A percentile compares a stretch with the other conserved stretches of the same genome.
phyloP scores from a whole-genome alignment of 176 grass and related monocot genomes.

The Rhipidocladum racemiflorum region DNA sequence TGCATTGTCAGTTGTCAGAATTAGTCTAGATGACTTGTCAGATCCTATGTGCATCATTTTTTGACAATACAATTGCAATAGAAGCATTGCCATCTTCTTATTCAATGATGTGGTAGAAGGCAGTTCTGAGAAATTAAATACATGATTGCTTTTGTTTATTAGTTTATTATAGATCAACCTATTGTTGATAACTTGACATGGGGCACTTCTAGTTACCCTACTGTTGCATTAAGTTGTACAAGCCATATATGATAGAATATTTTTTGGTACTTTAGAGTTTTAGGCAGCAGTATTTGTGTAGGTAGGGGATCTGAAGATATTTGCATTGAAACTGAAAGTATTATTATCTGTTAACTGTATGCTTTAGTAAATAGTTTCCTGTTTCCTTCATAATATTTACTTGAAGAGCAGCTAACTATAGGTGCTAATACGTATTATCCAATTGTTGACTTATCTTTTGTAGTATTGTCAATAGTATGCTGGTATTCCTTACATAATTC shows the following conservation, averaged over 20 bases:
- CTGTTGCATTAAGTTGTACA: constrained; percentile 16
- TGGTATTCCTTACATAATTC: neutral
- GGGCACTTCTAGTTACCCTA: neutral
- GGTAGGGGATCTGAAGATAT: neutral
- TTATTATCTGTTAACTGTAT: neutral
- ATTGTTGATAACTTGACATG: neutral
- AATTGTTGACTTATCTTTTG: neutral
- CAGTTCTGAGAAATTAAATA: neutral
- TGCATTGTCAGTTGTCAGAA: constrained; percentile 1
- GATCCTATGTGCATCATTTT: constrained; percentile 3
- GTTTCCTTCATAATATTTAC: neutral
- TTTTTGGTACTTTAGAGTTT: neutral
- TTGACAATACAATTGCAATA: constrained; percentile 18
- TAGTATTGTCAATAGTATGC: neutral
- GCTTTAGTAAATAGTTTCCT: neutral
- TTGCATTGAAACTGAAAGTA: neutral
- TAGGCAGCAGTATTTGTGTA: neutral
- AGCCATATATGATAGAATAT: neutral
- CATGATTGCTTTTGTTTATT: neutral
- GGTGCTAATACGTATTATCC: neutral
- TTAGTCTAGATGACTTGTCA: constrained; percentile 15
- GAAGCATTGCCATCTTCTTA: neutral
- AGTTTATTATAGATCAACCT: constrained; percentile 11
- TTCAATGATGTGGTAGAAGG: constrained; percentile 2
- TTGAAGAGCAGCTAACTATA: neutral